phyloP scores from a whole-genome alignment of 2,329 filamentous ascomycete species.

The Didymosphaeria variabile region DNA sequence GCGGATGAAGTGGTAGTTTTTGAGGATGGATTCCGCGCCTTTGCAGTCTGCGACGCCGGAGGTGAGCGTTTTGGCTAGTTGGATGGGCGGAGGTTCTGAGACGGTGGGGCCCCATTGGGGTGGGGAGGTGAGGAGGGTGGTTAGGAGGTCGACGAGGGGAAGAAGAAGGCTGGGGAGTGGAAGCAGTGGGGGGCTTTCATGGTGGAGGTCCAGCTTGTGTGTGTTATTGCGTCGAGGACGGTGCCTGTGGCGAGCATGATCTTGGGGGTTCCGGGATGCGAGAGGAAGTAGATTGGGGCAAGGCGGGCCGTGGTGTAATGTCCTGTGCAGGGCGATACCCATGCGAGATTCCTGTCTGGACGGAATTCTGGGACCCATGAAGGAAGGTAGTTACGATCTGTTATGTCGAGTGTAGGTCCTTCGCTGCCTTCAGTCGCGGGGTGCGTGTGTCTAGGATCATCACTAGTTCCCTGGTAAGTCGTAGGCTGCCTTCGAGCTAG shows the following conservation, averaged over 20 bases:
- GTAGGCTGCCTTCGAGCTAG: constrained; percentile 2
- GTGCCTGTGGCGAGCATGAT: constrained; percentile 6
- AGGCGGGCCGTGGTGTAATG: not conserved
- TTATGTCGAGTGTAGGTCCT: constrained; percentile 1
- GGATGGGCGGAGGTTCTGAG: not conserved
- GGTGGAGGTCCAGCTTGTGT: not conserved
- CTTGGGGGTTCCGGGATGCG: not conserved
- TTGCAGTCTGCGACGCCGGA: not conserved
- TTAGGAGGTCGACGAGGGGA: not conserved
- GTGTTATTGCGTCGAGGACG: not conserved
- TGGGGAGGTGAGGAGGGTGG: not conserved
- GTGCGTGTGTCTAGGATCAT: not conserved
- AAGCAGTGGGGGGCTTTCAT: constrained; percentile 8
- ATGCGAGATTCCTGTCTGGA: constrained; percentile 6
- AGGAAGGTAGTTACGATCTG: constrained; percentile 14
- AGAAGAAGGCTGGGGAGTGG: not conserved
- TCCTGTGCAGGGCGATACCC: constrained; percentile 4
- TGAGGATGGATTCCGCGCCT: not conserved
- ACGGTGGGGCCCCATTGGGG: not conserved
- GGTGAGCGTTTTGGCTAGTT: constrained; percentile 1
- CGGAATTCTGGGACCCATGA: constrained; percentile 17
- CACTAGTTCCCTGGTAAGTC: no score
- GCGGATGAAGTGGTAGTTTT: not conserved
- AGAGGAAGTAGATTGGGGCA: not conserved
- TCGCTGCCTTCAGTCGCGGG: not conserved